Evolutionary conservation across 306 rosid genomes (phyloP), one percentile per base, ranked within the genome.

Genomic region (Vigna angularis): DNA sequence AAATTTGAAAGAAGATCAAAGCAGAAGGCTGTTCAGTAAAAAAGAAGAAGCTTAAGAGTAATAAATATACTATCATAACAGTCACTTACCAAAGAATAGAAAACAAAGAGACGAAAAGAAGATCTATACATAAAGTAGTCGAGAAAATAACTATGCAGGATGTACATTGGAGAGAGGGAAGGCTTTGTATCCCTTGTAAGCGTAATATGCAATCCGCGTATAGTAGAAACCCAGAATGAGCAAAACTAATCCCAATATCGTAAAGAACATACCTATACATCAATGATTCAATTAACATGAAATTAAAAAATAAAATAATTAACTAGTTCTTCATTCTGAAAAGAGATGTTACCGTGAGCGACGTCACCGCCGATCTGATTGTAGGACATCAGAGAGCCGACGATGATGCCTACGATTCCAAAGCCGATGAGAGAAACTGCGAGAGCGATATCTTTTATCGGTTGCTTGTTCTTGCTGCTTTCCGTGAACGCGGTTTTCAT

Each of bases 91-190:
- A 32, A 4, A 4, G 5, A 4, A 32, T 4, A 32, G 36, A 28
- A 28, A 28, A 28, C 30, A 28, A 28, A 28, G 30, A 28, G 30
- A 28, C 30, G 4, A 2, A 28, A 2, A 28, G 30, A 28, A 32
- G 36, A 32, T 32, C 36, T 32, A 32, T 32, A 32, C 36, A 32
- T 32, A 0, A 32, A 32, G 36, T 0, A 32, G 36, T 62, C 24
- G 83, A 71, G 65, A 55, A 22, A 9, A 0, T 2, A 42, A 18
- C 89, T 89, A 93, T 34, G 93, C 96, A 7, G 93, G 90, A 10
- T 98, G 99, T 72, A 93, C 91, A 88, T 93, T 93, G 56, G 97
- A 81, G 90, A 95, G 93, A 45, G 97, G 93, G 87, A 95, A 95
- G 9, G 91, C 99, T 79, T 88, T 83, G 90, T 93, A 95, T 42